These are phyloP conservation scores for Globisporangium lucens DNA, from an alignment of 352 stramenopile species.

Conservation along the genomic window DNA sequence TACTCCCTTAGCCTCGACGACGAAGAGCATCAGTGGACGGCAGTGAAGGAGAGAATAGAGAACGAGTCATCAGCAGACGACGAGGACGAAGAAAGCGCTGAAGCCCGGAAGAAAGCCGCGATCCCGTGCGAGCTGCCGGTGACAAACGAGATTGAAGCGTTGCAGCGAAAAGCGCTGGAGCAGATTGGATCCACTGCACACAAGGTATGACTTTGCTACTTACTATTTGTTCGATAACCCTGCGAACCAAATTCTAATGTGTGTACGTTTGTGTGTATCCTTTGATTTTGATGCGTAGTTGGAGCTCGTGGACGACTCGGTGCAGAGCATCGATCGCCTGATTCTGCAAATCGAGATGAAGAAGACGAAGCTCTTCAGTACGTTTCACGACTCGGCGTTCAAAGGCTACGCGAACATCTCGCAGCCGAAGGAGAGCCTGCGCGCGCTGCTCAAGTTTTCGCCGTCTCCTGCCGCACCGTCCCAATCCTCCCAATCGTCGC, in stretches of 20 bases:
- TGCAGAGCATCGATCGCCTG: slow-evolving; percentile 58
- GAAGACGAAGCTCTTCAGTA: slow-evolving; percentile 59
- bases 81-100: slow-evolving; percentile 9
- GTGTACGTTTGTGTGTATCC: not conserved
- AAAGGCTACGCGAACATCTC: slow-evolving; percentile 66
- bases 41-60: slow-evolving; percentile 38
- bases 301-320: slow-evolving; percentile 56
- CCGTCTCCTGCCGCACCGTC: not conserved
- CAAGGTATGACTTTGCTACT: slow-evolving; percentile 24
- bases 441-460: slow-evolving; percentile 43
- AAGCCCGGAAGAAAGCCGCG: slow-evolving; percentile 11
- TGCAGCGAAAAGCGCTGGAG: slow-evolving; percentile 46
- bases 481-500: not conserved
- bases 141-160: slow-evolving; percentile 36
- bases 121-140: slow-evolving; percentile 41
- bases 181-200: slow-evolving; percentile 40
- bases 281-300: slow-evolving; percentile 28
- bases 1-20: slow-evolving; percentile 29
- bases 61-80: slow-evolving; percentile 17
- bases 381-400: slow-evolving; percentile 77
- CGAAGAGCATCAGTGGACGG: slow-evolving; percentile 55
- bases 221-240: not conserved
- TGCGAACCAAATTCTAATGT: not conserved
- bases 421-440: slow-evolving; percentile 67
- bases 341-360: slow-evolving; percentile 68